Conservation (phyloP, 768 basidiomycete genomes). For the Cystobasidium ongulense region DNA sequence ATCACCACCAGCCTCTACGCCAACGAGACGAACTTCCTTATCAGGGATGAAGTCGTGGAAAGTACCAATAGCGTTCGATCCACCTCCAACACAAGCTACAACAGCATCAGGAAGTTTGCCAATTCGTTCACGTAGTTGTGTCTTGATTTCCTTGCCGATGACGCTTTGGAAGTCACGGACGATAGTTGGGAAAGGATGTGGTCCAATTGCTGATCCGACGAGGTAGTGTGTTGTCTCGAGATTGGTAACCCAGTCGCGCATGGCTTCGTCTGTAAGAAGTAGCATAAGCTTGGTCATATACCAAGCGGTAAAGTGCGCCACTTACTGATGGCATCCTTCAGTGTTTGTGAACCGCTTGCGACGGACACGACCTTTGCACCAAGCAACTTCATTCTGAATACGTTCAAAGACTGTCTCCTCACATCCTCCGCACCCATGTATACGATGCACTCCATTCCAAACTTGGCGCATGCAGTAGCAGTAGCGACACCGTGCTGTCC, state of each 20-base stretch:
- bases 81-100: conserved; percentile 95
- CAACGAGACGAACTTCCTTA: conserved; percentile 71
- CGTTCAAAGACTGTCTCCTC: conserved; percentile 87
- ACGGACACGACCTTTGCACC: conserved; percentile 93
- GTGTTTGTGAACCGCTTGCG: conserved; percentile 80
- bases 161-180: conserved; percentile 96
- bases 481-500: conserved; percentile 99
- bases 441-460: conserved; percentile 86
- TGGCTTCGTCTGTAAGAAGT: conserved; percentile 59
- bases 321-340: conserved; percentile 85
- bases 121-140: conserved; percentile 60
- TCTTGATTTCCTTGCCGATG: conserved; percentile 89
- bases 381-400: conserved; percentile 95
- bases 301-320: not conserved
- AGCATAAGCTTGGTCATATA: not conserved
- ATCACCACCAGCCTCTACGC: conserved; percentile 96
- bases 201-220: conserved; percentile 93
- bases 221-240: conserved; percentile 89
- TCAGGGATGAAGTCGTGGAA: conserved; percentile 95
- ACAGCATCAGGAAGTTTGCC: conserved; percentile 89
- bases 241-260: conserved; percentile 98
- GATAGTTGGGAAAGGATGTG: conserved; percentile 97
- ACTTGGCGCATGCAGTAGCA: conserved; percentile 93
- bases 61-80: conserved; percentile 88
- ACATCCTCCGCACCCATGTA: conserved; percentile 99